Base-by-base conservation (phyloP, 805 yeast genomes). In the Candida tammaniensis region DNA sequence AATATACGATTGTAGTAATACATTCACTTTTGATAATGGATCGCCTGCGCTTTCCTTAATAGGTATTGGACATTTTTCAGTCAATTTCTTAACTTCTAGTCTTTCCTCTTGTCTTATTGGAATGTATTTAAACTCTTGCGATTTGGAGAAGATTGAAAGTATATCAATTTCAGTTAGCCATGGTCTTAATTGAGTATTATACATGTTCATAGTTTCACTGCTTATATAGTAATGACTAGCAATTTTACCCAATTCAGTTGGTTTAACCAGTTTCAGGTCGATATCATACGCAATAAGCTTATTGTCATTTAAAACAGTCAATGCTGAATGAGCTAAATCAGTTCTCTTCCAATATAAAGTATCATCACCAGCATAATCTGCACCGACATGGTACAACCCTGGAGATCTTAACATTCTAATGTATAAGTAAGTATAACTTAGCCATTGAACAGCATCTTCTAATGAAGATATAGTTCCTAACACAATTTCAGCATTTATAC, bases 101-200 rank as follows among this genome's bases (percentile, higher is more conserved):
- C 74, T 78, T 55, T 93, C 99, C 51, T 89, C 98, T 44, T 74
- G 87, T 42, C 98, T 72, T 0, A 89, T 83, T 2, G 95, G 84
- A 26, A 93, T 75, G 46, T 76, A 78, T 52, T 77, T 78, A 61
- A 93, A 93, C 54, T 94, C 99, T 12, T 82, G 85, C 2, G 97
- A 85, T 15, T 71, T 61, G 0, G 96, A 68, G 59, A 93, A 89
- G 0, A 87, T 66, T 42, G 84, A 70, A 44, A 93, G 72, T 0
- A 94, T 44, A 36, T 93, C 98, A 26, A 85, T 77, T 18, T 80
- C 79, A 0, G 80, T 61, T 38, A 79, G 67, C 60, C 80, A 74
- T 1, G 88, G 82, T 42, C 74, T 76, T 31, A 93, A 54, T 31
- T 74, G 75, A 24, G 60, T 68, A 48, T 76, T 75, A 59, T 82